A percentile compares a stretch with the other conserved stretches of the same genome.
phyloP scores from a whole-genome alignment of 2,329 filamentous ascomycete species.

The Cylindrodendrum hubeiense region DNA sequence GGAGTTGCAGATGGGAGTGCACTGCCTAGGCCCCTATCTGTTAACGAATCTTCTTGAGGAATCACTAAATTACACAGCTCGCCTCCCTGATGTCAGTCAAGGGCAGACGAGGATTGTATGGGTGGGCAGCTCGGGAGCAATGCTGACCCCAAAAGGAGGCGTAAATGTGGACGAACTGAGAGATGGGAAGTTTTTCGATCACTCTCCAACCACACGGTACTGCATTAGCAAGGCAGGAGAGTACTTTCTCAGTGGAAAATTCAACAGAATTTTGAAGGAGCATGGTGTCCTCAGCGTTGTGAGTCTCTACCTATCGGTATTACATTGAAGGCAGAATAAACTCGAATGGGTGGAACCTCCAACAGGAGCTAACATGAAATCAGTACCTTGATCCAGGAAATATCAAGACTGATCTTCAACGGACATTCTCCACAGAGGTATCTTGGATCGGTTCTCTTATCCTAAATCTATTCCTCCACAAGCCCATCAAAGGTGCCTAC shows the following conservation, averaged over 20 bases:
- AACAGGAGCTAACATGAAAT: not conserved
- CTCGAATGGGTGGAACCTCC: not conserved
- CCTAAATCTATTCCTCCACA: constrained; percentile 4
- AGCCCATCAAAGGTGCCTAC: constrained; percentile 14
- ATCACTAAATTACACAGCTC: not conserved
- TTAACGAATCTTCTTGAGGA: constrained; percentile 1
- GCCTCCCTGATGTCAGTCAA: not conserved
- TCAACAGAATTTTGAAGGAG: constrained; percentile 1
- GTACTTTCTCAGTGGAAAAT: constrained; percentile 21
- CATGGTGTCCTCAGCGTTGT: constrained; percentile 13
- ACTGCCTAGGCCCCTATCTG: constrained; percentile 16
- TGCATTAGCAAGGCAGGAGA: constrained; percentile 14
- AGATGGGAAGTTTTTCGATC: constrained; percentile 2
- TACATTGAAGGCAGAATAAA: not conserved
- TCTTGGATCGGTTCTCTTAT: constrained; percentile 1
- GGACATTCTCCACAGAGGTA: constrained; percentile 6
- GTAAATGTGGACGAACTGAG: constrained; percentile 11
- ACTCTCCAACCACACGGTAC: constrained; percentile 5
- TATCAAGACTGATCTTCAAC: constrained; percentile 14
- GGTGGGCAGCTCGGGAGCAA: constrained; percentile 11
- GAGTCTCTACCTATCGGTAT: not conserved
- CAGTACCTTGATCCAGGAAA: constrained; percentile 18
- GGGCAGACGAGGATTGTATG: constrained; percentile 12
- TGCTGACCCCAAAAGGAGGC: constrained; percentile 4
- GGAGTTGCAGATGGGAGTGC: constrained; percentile 10